Conservation (phyloP, 306 rosid species). For the Herpetospermum pedunculosum region DNA sequence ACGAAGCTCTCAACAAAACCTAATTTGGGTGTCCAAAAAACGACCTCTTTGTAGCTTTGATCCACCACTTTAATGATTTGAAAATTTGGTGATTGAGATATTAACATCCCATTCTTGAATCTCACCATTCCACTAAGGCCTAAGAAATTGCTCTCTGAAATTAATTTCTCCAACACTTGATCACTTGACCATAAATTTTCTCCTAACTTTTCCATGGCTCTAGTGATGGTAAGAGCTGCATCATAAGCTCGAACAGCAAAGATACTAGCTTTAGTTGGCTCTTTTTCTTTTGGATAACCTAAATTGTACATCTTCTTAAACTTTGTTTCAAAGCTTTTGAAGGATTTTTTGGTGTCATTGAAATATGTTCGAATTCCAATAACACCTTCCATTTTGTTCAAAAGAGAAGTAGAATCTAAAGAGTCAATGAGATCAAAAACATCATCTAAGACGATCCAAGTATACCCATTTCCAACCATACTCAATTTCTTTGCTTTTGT, state of each 20-base stretch:
- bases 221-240: constrained; percentile 19
- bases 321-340: constrained; percentile 24
- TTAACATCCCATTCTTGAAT: constrained; percentile 14
- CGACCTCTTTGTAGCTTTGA: constrained; percentile 33
- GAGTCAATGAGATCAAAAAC: constrained; percentile 38
- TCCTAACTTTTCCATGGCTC: constrained; percentile 14
- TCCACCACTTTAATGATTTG: constrained; percentile 43
- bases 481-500: constrained; percentile 35
- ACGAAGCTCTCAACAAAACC: constrained; percentile 24
- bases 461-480: constrained; percentile 46
- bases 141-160: constrained; percentile 12
- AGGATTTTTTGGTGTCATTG: constrained; percentile 10
- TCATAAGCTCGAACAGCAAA: constrained; percentile 44
- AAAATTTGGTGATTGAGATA: constrained; percentile 16
- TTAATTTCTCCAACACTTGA: constrained; percentile 10
- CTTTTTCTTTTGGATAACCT: constrained; percentile 46
- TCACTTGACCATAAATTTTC: constrained; percentile 4
- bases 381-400: constrained; percentile 42
- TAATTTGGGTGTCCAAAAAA: constrained; percentile 35
- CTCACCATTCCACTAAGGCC: constrained; percentile 40
- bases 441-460: constrained; percentile 44
- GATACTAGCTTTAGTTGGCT: constrained; percentile 33
- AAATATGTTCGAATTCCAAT: constrained; percentile 38
- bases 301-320: constrained; percentile 24
- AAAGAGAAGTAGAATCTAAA: constrained; percentile 21